Evolutionary conservation across 345 rosid genomes (phyloP), one percentile per base, ranked within the genome.

Genomic region (Camelina laxa): DNA sequence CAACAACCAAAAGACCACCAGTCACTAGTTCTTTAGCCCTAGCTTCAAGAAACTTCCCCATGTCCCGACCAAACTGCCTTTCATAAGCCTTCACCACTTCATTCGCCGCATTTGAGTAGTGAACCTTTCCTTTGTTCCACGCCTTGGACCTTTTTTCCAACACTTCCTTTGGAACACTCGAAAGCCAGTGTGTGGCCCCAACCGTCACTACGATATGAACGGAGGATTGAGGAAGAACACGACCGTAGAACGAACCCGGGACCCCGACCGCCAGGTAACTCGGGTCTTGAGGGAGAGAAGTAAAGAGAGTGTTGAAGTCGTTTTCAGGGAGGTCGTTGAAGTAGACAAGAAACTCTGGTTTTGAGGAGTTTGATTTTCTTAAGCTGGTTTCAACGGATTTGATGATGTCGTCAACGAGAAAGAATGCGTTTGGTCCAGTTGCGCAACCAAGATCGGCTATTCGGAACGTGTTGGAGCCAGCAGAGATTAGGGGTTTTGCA

Each of bases 381-480:
- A 77, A 70, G 60, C 53, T 88, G 14, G 38, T 27, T 77, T 77
- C 57, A 1, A 85, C 55, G 15, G 69, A 80, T 41, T 77, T 68
- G 33, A 86, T 44, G 27, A 87, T 47, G 74, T 85, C 79, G 44
- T 84, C 79, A 50, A 88, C 65, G 27, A 86, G 68, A 14, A 57
- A 16, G 55, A 88, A 49, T 36, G 93, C 80, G 72, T 88, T 90
- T 63, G 93, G 88, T 36, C 93, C 93, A 0, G 78, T 87, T 7
- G 93, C 87, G 70, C 93, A 90, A 62, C 96, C 96, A 79, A 86
- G 70, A 67, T 90, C 93, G 13, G 86, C 96, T 27, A 89, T 54
- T 10, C 19, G 47, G 10, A 89, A 69, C 36, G 78, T 63, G 80
- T 70, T 75, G 53, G 87, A 76, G 17, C 62, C 15, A 39, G 81